phyloP scores from a whole-genome alignment of 2,329 filamentous ascomycete species.

The Colletotrichum sp. region DNA sequence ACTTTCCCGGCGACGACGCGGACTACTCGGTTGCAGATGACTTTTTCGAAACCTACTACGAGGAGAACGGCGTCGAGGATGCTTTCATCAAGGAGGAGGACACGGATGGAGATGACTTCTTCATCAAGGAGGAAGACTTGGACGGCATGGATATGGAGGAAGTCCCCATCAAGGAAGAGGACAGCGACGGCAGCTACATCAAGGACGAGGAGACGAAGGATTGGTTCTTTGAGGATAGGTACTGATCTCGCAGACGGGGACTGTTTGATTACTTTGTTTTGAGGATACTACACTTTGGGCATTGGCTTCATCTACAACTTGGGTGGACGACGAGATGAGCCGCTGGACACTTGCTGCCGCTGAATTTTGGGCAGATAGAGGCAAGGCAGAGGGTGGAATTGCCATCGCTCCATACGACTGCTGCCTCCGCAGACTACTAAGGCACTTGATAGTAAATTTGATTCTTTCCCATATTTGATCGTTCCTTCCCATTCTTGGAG shows the following conservation, averaged over 20 bases:
- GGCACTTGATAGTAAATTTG: neutral
- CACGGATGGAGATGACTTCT: neutral
- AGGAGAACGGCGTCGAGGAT: neutral
- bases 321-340: neutral
- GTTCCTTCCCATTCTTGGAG: neutral
- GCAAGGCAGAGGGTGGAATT: neutral
- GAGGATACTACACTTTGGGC: neutral
- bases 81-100: neutral
- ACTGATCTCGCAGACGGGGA: neutral
- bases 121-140: neutral
- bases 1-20: neutral
- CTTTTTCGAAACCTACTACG: neutral
- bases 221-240: neutral
- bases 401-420: neutral
- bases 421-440: no score
- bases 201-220: neutral
- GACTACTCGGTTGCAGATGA: neutral
- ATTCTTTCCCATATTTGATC: neutral
- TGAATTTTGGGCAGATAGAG: neutral
- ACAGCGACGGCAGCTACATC: neutral
- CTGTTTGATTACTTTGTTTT: neutral
- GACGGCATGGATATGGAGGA: neutral
- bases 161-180: neutral
- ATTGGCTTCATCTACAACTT: neutral
- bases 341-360: neutral